Conservation (phyloP, 768 basidiomycete species). For the Panus rudis region DNA sequence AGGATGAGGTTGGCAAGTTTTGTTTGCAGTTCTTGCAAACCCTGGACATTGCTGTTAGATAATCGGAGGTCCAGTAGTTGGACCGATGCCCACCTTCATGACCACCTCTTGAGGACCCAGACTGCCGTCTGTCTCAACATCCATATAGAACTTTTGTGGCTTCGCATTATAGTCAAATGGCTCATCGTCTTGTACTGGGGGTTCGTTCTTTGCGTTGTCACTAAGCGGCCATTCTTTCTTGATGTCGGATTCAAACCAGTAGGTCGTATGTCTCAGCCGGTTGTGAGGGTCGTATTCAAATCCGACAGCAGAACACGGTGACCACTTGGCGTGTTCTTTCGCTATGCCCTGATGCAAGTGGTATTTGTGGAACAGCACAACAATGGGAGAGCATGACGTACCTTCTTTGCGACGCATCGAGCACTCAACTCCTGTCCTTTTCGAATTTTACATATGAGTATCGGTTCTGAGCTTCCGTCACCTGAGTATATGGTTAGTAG, state of each 20-base stretch:
- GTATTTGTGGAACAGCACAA: neutral
- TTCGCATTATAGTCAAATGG: conserved; percentile 84
- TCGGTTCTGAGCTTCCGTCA: conserved; percentile 55
- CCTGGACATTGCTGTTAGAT: conserved; percentile 37
- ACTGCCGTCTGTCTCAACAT: conserved; percentile 92
- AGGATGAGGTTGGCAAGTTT: conserved; percentile 77
- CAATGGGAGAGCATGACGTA: conserved; percentile 22
- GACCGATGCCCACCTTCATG: conserved; percentile 50
- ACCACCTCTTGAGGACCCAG: conserved; percentile 84
- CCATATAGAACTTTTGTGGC: conserved; percentile 87
- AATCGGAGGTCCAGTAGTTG: conserved; percentile 1
- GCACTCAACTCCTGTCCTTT: conserved; percentile 89
- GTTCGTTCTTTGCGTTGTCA: conserved; percentile 80
- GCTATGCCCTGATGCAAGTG: conserved; percentile 69
- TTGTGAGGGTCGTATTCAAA: conserved; percentile 99
- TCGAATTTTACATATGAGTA: conserved; percentile 86
- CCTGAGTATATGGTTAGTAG: conserved; percentile 32
- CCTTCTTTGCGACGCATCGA: conserved; percentile 90
- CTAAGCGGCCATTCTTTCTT: conserved; percentile 88
- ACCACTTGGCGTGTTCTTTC: conserved; percentile 99
- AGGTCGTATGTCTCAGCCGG: conserved; percentile 88
- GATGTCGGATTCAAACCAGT: conserved; percentile 86
- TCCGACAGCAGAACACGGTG: conserved; percentile 87
- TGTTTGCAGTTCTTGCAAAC: conserved; percentile 69
- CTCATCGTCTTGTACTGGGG: conserved; percentile 71